Evolutionary conservation across 2,329 filamentous ascomycete genomes (phyloP), one percentile per base, ranked within the genome.

Genomic region (Byssoonygena ceratinophila): DNA sequence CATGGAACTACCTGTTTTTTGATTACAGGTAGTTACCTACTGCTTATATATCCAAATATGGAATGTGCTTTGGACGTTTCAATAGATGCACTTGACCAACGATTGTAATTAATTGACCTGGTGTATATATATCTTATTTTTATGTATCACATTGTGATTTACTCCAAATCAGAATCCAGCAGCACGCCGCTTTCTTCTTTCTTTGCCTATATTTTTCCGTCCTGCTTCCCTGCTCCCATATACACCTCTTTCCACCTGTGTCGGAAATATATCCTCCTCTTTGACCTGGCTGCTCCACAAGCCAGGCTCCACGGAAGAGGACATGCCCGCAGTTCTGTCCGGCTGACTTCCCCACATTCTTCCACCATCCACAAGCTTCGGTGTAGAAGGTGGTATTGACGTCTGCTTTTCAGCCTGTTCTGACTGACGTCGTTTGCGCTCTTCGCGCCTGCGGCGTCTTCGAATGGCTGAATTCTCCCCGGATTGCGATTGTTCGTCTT

Each of bases 91-190:
- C n/a, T n/a, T n/a, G n/a, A n/a, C n/a, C n/a, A n/a, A n/a, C n/a
- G 40, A 11, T 18, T 40, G 18, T 40, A 40, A 22, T 40, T 40
- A 40, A 6, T 22, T 23, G 18, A 23, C 18, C 3, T 23, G 12
- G 12, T 4, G 37, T n/a, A n/a, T 12, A 36, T 4, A 36, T 29
- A 29, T 29, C 27, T 5, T 9, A 29, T 29, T 5, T 29, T 29
- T 4, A n/a, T n/a, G n/a, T n/a, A n/a, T n/a, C n/a, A n/a, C n/a
- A n/a, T n/a, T n/a, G n/a, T n/a, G n/a, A n/a, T n/a, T n/a, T n/a
- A n/a, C n/a, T n/a, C n/a, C n/a, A 12, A 11, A 22, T 60, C 64
- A 72, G 55, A 72, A 72, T 11, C 69, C 69, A 25, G 68, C 69
- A 18, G 66, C 62, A 49, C 69, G 59, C 55, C 67, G 65, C 58